These are phyloP conservation scores for Excoecaria cochinchinensis DNA, from an alignment of 345 rosid genomes.

Conservation along the genomic window DNA sequence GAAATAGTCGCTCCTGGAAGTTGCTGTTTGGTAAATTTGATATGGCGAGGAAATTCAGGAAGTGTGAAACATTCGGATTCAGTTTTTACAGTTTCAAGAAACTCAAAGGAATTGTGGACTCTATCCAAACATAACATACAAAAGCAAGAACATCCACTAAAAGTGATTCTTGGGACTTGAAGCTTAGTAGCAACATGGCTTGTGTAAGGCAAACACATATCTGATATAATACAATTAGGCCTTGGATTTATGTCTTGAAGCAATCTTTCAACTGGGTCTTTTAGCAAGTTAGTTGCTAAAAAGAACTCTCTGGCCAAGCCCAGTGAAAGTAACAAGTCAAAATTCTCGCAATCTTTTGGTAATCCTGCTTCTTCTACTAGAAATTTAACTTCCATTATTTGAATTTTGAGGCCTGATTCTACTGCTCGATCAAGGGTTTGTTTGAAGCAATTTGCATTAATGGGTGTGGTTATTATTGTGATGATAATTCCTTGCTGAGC, in stretches of 20 bases:
- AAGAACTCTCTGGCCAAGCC: conserved; percentile 14
- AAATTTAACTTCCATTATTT: background rate
- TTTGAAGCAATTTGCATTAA: conserved; percentile 27
- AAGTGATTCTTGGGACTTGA: conserved; percentile 27
- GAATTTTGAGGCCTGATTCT: conserved; percentile 22
- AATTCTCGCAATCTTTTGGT: conserved; percentile 17
- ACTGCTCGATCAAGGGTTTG: conserved; percentile 15
- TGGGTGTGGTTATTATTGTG: conserved; percentile 33
- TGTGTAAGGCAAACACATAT: conserved; percentile 29
- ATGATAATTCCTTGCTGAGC: conserved; percentile 2
- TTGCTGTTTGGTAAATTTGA: background rate
- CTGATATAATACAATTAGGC: conserved; percentile 38
- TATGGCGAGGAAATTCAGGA: conserved; percentile 12
- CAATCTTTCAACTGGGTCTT: conserved; percentile 14
- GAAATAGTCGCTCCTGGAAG: background rate
- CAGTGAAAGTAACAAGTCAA: conserved; percentile 15
- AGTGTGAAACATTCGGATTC: conserved; percentile 6
- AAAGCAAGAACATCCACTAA: conserved; percentile 23
- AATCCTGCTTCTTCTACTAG: conserved; percentile 19
- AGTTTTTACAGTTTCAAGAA: background rate
- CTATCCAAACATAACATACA: background rate
- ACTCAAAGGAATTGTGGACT: background rate
- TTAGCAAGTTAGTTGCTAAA: conserved; percentile 9
- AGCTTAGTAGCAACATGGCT: conserved; percentile 16
- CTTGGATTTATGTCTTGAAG: conserved; percentile 17